phyloP scores from a whole-genome alignment of 2,329 filamentous ascomycete genomes.

The Colletotrichum tropicale region DNA sequence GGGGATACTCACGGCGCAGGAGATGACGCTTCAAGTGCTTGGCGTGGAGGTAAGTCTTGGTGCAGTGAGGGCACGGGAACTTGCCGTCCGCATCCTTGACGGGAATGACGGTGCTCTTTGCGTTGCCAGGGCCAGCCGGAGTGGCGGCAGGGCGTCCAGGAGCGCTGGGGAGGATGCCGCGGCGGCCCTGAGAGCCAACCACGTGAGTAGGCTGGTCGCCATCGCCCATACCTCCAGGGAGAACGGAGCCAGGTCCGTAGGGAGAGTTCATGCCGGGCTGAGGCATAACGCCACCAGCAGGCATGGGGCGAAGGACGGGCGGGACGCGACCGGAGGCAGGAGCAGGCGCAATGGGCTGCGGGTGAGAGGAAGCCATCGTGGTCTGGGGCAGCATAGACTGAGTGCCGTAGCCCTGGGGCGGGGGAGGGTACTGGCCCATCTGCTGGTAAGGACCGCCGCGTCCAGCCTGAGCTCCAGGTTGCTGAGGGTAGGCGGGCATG shows the following conservation, averaged over 20 bases:
- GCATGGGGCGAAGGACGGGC: slow-evolving; percentile 72
- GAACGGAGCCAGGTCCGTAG: slow-evolving; percentile 62
- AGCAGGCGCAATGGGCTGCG: slow-evolving; percentile 77
- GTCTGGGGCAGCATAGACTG: slow-evolving; percentile 71
- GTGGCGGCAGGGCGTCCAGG: slow-evolving; percentile 83
- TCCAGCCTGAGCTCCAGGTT: slow-evolving; percentile 40
- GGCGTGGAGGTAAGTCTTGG: slow-evolving; percentile 95
- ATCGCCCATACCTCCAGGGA: slow-evolving; percentile 61
- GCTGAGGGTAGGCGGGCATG: slow-evolving; percentile 59
- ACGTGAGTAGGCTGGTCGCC: slow-evolving; percentile 82
- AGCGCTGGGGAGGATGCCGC: slow-evolving; percentile 90
- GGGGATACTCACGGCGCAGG: slow-evolving; percentile 79
- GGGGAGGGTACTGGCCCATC: slow-evolving; percentile 61
- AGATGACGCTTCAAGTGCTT: slow-evolving; percentile 98
- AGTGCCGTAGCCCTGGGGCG: slow-evolving; percentile 59
- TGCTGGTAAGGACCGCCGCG: slow-evolving; percentile 57
- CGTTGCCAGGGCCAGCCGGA: slow-evolving; percentile 67
- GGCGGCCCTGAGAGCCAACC: slow-evolving; percentile 90
- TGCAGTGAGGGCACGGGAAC: slow-evolving; percentile 97
- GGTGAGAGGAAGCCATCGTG: slow-evolving; percentile 70
- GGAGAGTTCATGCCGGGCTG: slow-evolving; percentile 63
- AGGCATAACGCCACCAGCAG: slow-evolving; percentile 67
- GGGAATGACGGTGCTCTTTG: slow-evolving; percentile 84
- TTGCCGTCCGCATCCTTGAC: slow-evolving; percentile 97
- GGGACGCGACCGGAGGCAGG: slow-evolving; percentile 62